Conservation (phyloP, 75 land plant genomes). For the Picea sitchensis region DNA sequence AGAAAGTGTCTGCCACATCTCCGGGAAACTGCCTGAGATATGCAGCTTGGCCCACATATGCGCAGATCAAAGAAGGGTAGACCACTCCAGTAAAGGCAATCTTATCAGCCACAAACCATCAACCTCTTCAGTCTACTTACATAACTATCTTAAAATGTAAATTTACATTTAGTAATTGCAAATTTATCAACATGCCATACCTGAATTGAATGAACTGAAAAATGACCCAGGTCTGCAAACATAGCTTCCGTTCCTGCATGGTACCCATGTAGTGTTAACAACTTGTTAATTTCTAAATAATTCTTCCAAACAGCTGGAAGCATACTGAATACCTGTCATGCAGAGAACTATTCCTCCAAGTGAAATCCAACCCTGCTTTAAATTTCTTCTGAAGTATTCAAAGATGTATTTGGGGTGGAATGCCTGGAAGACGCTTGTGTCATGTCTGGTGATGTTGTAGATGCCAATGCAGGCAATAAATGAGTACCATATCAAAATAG, state of each 20-base stretch:
- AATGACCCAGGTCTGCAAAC: slow-evolving; percentile 82
- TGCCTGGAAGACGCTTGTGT: slow-evolving; percentile 31
- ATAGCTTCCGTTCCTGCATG: slow-evolving; percentile 67
- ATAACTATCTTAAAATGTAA: neutral
- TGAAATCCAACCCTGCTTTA: slow-evolving; percentile 33
- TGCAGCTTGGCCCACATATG: slow-evolving; percentile 81
- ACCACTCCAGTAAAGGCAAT: slow-evolving; percentile 50
- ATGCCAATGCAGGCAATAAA: slow-evolving; percentile 28
- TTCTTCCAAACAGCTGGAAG: neutral
- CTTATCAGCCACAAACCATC: slow-evolving; percentile 15
- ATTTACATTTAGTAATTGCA: neutral
- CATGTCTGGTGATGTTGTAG: slow-evolving; percentile 38
- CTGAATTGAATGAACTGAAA: slow-evolving; percentile 50
- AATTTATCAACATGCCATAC: slow-evolving; percentile 12
- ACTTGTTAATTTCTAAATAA: neutral
- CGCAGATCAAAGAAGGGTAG: slow-evolving; percentile 47
- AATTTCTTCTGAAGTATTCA: slow-evolving; percentile 30
- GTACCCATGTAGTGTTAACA: neutral
- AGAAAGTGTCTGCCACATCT: slow-evolving; percentile 48
- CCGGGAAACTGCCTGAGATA: slow-evolving; percentile 49
- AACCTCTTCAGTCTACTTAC: neutral
- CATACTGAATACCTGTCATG: slow-evolving; percentile 33
- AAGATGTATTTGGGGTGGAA: slow-evolving; percentile 38
- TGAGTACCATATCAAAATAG: slow-evolving; percentile 35
- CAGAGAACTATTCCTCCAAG: slow-evolving; percentile 52